These are phyloP conservation scores for Zymoseptoria brevis DNA, from an alignment of 2,329 filamentous ascomycete genomes.

Conservation along the genomic window DNA sequence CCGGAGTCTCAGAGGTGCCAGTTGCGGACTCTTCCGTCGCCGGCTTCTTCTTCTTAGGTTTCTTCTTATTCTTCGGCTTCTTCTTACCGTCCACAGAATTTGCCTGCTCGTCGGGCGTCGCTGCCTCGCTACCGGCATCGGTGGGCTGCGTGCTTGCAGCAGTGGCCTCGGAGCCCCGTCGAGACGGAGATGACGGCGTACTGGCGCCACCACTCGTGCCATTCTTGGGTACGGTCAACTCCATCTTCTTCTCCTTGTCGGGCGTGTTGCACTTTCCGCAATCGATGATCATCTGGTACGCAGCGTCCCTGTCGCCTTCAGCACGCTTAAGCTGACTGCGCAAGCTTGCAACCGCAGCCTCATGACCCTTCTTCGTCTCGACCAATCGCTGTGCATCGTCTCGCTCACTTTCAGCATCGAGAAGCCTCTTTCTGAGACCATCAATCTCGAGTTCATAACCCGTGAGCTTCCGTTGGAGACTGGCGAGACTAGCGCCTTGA, in stretches of 20 bases:
- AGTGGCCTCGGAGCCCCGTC: slow-evolving; percentile 19
- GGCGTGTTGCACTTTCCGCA: slow-evolving; percentile 26
- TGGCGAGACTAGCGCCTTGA: background rate
- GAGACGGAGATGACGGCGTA: slow-evolving; percentile 12
- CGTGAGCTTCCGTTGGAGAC: background rate
- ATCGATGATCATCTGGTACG: slow-evolving; percentile 30
- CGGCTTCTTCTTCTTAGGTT: slow-evolving; percentile 77
- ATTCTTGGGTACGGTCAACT: slow-evolving; percentile 8
- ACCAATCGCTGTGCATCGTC: slow-evolving; percentile 19
- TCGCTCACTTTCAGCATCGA: slow-evolving; percentile 21
- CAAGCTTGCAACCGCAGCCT: slow-evolving; percentile 23
- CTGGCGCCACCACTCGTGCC: slow-evolving; percentile 4
- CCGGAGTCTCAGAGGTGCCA: slow-evolving; percentile 3
- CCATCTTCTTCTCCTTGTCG: slow-evolving; percentile 9
- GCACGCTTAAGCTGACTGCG: slow-evolving; percentile 25
- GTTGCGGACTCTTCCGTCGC: slow-evolving; percentile 33
- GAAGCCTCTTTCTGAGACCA: slow-evolving; percentile 26
- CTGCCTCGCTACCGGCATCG: slow-evolving; percentile 18
- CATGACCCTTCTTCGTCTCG: slow-evolving; percentile 22
- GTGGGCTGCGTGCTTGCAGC: slow-evolving; percentile 21
- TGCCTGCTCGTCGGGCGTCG: slow-evolving; percentile 19
- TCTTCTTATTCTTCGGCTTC: slow-evolving; percentile 66
- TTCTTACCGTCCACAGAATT: slow-evolving; percentile 52
- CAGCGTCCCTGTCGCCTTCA: slow-evolving; percentile 26
- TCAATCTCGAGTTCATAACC: slow-evolving; percentile 1